phyloP scores from a whole-genome alignment of 768 basidiomycete species.

The Xerocomus brunneocitrinus region DNA sequence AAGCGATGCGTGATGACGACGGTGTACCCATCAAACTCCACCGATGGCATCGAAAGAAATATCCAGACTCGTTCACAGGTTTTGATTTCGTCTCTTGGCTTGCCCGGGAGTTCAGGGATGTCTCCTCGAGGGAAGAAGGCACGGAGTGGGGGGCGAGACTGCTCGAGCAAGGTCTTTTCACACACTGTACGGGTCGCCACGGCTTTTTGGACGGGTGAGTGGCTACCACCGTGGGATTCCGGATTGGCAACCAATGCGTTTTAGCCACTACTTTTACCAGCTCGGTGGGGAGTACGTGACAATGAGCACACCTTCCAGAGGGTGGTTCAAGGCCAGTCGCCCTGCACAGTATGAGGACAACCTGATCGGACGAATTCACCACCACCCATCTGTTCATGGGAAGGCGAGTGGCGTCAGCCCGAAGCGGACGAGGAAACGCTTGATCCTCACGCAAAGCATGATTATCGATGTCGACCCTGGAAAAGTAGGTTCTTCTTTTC shows the following conservation, averaged over 20 bases:
- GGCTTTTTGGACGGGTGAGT: conserved; percentile 84
- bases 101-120: conserved; percentile 85
- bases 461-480: conserved; percentile 81
- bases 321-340: conserved; percentile 60
- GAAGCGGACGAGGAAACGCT: conserved; percentile 50
- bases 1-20: conserved; percentile 81
- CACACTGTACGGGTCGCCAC: conserved; percentile 75
- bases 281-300: conserved; percentile 72
- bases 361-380: conserved; percentile 30
- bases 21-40: conserved; percentile 81
- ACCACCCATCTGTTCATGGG: conserved; percentile 35
- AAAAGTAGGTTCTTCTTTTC: conserved; percentile 45
- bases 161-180: conserved; percentile 78
- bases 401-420: conserved; percentile 36
- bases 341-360: conserved; percentile 42
- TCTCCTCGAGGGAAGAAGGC: conserved; percentile 77
- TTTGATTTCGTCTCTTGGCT: conserved; percentile 90
- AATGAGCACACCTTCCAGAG: conserved; percentile 57
- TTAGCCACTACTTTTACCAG: conserved; percentile 85
- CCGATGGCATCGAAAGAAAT: conserved; percentile 72
- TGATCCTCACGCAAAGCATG: conserved; percentile 85
- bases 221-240: neutral
- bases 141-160: conserved; percentile 74
- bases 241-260: conserved; percentile 5
- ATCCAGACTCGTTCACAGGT: conserved; percentile 83